Conservation (phyloP, 2,329 filamentous ascomycete genomes). For the Nothopassalora personata region DNA sequence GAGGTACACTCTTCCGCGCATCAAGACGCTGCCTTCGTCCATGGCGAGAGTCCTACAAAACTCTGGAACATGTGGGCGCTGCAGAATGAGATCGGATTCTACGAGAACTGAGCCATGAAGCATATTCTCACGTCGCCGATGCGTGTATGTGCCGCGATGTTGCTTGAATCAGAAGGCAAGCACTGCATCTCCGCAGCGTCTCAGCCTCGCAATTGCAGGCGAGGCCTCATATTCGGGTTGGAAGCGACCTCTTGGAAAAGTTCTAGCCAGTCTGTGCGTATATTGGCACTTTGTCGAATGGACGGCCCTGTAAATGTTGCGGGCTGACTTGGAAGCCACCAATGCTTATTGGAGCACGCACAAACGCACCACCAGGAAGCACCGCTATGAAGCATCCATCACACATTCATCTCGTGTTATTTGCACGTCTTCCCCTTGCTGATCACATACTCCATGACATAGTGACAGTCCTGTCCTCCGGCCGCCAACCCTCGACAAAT, state of each 20-base stretch:
- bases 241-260: neutral
- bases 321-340: neutral
- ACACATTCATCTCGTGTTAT: no score
- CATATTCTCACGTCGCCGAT: neutral
- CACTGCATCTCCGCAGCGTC: neutral
- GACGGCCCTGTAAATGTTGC: neutral
- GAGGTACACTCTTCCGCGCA: conserved; percentile 1
- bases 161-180: neutral
- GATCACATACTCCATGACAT: no score
- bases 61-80: conserved; percentile 33
- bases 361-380: neutral
- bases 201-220: neutral
- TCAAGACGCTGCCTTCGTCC: conserved; percentile 16
- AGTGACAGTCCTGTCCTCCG: no score
- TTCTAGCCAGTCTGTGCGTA: neutral
- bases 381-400: no score
- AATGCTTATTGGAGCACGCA: neutral
- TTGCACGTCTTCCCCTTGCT: no score
- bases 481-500: no score
- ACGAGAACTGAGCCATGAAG: conserved; percentile 2
- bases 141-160: neutral
- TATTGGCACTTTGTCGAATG: neutral
- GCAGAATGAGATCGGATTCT: conserved; percentile 22
- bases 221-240: neutral
- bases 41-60: conserved; percentile 32